A percentile compares a stretch with the other conserved stretches of the same genome.
Conservation (phyloP, 164 flowering plant genomes). For the Vitis riparia region DNA sequence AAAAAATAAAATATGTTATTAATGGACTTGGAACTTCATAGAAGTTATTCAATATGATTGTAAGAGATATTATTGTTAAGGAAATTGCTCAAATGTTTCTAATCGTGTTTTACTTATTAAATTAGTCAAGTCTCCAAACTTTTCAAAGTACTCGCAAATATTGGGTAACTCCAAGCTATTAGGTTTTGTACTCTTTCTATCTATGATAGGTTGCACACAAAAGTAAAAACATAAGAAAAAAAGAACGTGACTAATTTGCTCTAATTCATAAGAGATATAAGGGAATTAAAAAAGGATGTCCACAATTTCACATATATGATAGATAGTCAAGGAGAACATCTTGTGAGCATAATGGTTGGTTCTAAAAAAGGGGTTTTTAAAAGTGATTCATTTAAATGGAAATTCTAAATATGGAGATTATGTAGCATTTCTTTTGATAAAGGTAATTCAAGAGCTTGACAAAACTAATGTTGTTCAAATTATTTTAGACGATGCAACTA, state of each 20-base stretch:
- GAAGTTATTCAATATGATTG: too few species aligned
- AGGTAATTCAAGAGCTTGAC: too few species aligned
- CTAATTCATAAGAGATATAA: not conserved
- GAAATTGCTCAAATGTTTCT: too few species aligned
- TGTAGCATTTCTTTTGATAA: not conserved
- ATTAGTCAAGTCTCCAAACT: too few species aligned
- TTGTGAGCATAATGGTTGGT: not conserved
- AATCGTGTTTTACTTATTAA: too few species aligned
- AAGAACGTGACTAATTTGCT: not conserved
- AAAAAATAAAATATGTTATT: too few species aligned
- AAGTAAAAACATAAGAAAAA: not conserved
- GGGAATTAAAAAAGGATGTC: not conserved
- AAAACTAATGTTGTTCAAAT: not conserved
- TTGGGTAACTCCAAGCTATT: too few species aligned
- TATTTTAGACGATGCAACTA: not conserved
- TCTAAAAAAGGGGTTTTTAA: not conserved
- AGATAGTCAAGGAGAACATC: not conserved
- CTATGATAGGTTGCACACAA: not conserved
- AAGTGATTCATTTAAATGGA: not conserved
- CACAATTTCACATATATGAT: not conserved
- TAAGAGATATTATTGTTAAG: too few species aligned
- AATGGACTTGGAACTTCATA: too few species aligned
- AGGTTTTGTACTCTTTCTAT: not conserved
- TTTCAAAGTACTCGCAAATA: too few species aligned
- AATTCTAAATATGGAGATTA: not conserved